Evolutionary conservation across 371 early-diverging fungal genomes (phyloP), one percentile per base, ranked within the genome.

Genomic region (Mortierella sp.): DNA sequence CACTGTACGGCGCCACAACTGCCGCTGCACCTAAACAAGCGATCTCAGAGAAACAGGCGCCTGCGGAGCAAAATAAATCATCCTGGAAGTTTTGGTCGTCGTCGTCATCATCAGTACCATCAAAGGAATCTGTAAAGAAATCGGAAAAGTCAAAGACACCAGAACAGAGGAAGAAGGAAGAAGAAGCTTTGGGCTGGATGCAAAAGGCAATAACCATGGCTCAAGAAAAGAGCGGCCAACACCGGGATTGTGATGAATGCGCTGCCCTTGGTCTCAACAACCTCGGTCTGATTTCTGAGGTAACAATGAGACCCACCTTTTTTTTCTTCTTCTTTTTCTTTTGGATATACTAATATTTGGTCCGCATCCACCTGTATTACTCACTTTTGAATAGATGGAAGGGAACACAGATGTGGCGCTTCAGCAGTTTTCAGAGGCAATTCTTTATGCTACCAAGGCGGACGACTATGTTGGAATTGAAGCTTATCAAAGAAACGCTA

Each of bases 151-250:
- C 33, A n/a, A 63, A 69, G 45, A 60, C 73, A 22, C 19, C 60
- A 19, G 67, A 73, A 1, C 69, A 70, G 64, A 36, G 13, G 7
- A 33, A 68, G 47, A 80, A 74, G 65, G 75, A 74, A 10, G 71
- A 80, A 24, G 80, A 74, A 15, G 80, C 80, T 19, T 41, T 80
- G 13, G 80, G 80, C 21, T 80, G 80, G 80, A 74, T 80, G 61
- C 80, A 80, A 21, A 74, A 80, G 65, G 80, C 80, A 0, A 57
- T 80, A 38, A 43, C 65, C 10, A 70, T 80, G 75, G 80, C 80
- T 58, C 69, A 74, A 52, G 75, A 62, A 33, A 70, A 69, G 69
- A 70, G 68, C 6, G 80, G 75, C n/a, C 47, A 74, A 21, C 67
- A 80, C 21, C 74, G 80, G 0, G 80, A 80, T 50, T 80, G 80